phyloP scores from a whole-genome alignment of 2,329 filamentous ascomycete genomes.

The Atkinsonella texensis region DNA sequence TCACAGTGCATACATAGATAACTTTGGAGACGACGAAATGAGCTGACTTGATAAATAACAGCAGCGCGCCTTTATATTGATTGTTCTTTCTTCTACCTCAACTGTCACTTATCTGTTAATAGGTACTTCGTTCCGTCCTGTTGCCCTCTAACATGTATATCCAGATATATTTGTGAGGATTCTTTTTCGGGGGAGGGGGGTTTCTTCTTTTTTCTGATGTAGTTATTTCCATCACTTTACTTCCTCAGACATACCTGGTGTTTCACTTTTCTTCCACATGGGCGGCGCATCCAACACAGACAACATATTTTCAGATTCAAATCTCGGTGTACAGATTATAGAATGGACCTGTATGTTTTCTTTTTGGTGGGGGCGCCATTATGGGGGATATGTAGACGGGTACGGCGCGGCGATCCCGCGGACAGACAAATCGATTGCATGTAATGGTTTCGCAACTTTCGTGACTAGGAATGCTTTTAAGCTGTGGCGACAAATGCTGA shows the following conservation, averaged over 20 bases:
- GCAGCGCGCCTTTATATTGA: neutral
- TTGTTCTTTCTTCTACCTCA: neutral
- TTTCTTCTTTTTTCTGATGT: neutral
- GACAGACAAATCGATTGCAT: neutral
- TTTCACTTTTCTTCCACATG: neutral
- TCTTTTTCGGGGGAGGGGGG: too few relatives aligned
- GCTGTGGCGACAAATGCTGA: too few relatives aligned
- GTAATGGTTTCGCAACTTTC: too few relatives aligned
- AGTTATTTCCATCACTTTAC: neutral
- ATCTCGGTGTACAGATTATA: neutral
- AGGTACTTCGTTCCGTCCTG: neutral
- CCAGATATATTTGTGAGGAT: too few relatives aligned
- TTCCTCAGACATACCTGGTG: neutral
- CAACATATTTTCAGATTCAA: neutral
- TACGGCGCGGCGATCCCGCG: too few relatives aligned
- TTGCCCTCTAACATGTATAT: neutral
- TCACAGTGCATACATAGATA: neutral
- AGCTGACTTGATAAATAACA: neutral
- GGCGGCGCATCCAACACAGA: constrained; percentile 1
- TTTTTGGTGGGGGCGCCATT: neutral
- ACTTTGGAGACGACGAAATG: neutral
- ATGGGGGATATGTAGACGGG: neutral
- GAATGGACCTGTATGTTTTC: neutral
- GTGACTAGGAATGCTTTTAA: too few relatives aligned
- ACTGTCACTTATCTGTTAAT: neutral